Evolutionary conservation across 2,329 filamentous ascomycete genomes (phyloP).

Genomic region (Stachybotrys elegans): DNA sequence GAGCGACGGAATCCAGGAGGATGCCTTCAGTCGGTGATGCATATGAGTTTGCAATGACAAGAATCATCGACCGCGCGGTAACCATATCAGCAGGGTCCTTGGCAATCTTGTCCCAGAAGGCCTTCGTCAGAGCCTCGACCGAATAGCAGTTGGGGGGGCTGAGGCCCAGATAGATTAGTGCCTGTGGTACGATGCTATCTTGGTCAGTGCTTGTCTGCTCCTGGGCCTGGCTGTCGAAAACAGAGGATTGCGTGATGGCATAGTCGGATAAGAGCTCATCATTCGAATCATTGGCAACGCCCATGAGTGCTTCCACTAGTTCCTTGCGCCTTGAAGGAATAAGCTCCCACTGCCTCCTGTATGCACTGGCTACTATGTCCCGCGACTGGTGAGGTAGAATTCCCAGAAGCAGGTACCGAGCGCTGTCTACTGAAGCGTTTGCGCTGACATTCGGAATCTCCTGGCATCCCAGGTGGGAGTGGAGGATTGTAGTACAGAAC

Average conservation of each 20-base stretch:
- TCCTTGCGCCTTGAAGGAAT: slow-evolving; percentile 21
- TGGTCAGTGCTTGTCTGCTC: slow-evolving; percentile 22
- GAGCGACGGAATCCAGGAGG: slow-evolving; percentile 26
- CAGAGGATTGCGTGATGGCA: slow-evolving; percentile 31
- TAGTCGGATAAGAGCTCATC: slow-evolving; percentile 30
- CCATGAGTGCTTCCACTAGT: slow-evolving; percentile 26
- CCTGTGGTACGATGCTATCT: slow-evolving; percentile 26
- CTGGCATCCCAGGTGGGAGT: slow-evolving; percentile 23
- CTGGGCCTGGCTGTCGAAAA: slow-evolving; percentile 31
- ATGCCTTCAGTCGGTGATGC: slow-evolving; percentile 28
- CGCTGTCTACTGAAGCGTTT: slow-evolving; percentile 23
- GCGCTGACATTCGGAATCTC: slow-evolving; percentile 21
- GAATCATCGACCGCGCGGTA: slow-evolving; percentile 26
- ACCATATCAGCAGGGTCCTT: slow-evolving; percentile 23
- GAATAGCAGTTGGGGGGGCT: slow-evolving; percentile 28
- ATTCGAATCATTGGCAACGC: slow-evolving; percentile 27
- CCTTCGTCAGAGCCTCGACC: slow-evolving; percentile 27
- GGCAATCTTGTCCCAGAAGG: slow-evolving; percentile 28
- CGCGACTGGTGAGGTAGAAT: slow-evolving; percentile 29
- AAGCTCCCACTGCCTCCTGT: slow-evolving; percentile 34
- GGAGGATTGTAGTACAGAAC: slow-evolving; percentile 25
- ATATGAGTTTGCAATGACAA: slow-evolving; percentile 28
- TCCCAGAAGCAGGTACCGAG: slow-evolving; percentile 30
- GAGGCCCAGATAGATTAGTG: slow-evolving; percentile 27
- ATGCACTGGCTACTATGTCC: slow-evolving; percentile 32